A percentile compares a stretch with the other conserved stretches of the same genome.
Conservation (phyloP, 2,329 filamentous ascomycete genomes). For the Epichloe sp. region DNA sequence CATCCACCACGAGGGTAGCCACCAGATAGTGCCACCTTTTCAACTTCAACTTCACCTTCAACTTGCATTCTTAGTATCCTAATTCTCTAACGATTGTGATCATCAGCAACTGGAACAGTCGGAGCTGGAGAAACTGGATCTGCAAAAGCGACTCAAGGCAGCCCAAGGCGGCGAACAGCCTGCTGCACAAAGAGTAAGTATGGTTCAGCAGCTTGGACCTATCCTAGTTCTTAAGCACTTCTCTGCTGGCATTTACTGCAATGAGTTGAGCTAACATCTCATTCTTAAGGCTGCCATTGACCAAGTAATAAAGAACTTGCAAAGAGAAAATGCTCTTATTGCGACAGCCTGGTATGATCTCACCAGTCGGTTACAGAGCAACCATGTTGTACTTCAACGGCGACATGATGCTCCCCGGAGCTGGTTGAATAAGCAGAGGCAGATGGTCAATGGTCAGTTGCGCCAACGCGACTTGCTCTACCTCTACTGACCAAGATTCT, state of each 20-base stretch:
- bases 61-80: background rate
- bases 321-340: conserved; percentile 67
- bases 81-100: conserved; percentile 2
- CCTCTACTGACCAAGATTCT: conserved; percentile 27
- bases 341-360: conserved; percentile 80
- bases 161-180: conserved; percentile 35
- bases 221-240: background rate
- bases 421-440: conserved; percentile 75
- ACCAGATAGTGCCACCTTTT: background rate
- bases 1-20: background rate
- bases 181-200: conserved; percentile 40
- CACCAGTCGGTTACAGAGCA: conserved; percentile 65
- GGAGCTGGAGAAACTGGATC: conserved; percentile 42
- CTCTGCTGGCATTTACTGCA: background rate
- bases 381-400: conserved; percentile 65
- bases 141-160: conserved; percentile 41
- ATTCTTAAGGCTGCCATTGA: conserved; percentile 33
- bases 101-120: conserved; percentile 44
- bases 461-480: conserved; percentile 28
- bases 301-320: conserved; percentile 51
- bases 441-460: conserved; percentile 49
- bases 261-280: background rate
- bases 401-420: conserved; percentile 63
- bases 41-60: background rate
- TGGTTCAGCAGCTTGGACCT: background rate